Percentiles rank a stretch among this genome's conserved stretches.
Evolutionary conservation across 768 basidiomycete species (phyloP).

Genomic region (Cystofilobasidium ferigula): DNA sequence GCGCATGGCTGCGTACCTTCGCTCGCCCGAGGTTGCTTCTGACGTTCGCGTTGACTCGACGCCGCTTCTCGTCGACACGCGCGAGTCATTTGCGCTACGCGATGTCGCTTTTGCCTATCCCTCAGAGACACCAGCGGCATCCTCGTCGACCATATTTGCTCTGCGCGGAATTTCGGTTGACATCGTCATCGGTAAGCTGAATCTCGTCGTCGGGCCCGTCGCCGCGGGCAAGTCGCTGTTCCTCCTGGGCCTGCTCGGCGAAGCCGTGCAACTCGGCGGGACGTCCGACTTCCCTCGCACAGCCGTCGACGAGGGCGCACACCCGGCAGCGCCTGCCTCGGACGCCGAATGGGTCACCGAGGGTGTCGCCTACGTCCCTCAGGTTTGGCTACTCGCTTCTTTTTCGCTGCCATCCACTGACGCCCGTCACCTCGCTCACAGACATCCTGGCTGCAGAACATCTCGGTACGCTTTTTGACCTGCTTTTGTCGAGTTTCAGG

Average conservation of each 20-base stretch:
- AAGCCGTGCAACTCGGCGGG: constrained; percentile 48
- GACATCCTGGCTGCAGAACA: constrained; percentile 48
- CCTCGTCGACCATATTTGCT: constrained; percentile 56
- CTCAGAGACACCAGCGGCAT: constrained; percentile 26
- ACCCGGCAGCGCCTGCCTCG: constrained; percentile 51
- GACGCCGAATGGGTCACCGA: constrained; percentile 4
- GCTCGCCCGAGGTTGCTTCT: constrained; percentile 59
- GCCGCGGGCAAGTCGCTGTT: constrained; percentile 77
- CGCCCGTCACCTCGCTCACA: constrained; percentile 74
- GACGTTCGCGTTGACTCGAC: constrained; percentile 47
- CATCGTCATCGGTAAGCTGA: constrained; percentile 68
- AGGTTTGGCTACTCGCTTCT: background rate
- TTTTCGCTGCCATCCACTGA: background rate
- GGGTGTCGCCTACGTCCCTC: constrained; percentile 10
- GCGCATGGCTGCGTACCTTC: constrained; percentile 82
- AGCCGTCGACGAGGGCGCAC: constrained; percentile 34
- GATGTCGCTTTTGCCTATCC: constrained; percentile 37
- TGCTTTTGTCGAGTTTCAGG: too few relatives aligned
- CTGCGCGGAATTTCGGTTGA: constrained; percentile 64
- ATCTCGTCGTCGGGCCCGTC: constrained; percentile 79
- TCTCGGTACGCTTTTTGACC: background rate
- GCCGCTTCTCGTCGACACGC: constrained; percentile 41
- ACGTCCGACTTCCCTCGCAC: constrained; percentile 1
- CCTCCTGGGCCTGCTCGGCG: constrained; percentile 72
- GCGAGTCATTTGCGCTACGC: constrained; percentile 58